These are phyloP conservation scores for Leishmania mexicana DNA, from an alignment of 208 protist species.

Conservation along the genomic window DNA sequence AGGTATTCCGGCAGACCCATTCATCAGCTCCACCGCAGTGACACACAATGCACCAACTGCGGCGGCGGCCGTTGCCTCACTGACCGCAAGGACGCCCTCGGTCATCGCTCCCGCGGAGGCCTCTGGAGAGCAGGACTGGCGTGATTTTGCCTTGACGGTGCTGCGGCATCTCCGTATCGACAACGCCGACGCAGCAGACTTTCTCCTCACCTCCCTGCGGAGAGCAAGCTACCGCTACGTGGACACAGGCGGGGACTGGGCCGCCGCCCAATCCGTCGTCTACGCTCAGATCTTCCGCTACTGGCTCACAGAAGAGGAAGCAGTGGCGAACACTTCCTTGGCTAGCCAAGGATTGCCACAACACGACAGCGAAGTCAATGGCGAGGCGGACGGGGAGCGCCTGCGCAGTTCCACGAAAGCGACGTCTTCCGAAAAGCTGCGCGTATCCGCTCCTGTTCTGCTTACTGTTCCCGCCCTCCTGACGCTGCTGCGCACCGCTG, in stretches of 20 bases:
- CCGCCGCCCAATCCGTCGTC: constrained; percentile 18
- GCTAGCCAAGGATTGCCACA: constrained; percentile 5
- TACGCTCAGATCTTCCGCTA: constrained; percentile 25
- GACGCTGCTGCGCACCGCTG: constrained; percentile 32
- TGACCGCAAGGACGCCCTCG: background rate
- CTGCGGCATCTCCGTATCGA: constrained; percentile 15
- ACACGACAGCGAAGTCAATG: background rate
- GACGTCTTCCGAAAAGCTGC: background rate
- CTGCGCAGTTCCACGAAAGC: background rate
- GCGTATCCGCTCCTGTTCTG: background rate
- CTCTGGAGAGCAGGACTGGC: constrained; percentile 10
- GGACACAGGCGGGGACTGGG: constrained; percentile 23
- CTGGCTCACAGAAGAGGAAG: constrained; percentile 21
- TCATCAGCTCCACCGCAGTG: background rate
- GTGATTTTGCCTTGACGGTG: constrained; percentile 10
- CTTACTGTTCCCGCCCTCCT: constrained; percentile 20
- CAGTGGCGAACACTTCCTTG: background rate
- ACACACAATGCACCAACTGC: background rate
- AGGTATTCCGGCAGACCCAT: background rate
- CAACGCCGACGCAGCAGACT: background rate
- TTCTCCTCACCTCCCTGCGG: constrained; percentile 15
- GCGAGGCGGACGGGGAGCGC: background rate
- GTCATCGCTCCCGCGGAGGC: background rate
- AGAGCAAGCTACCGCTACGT: constrained; percentile 17
- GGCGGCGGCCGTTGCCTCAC: background rate